phyloP scores from a whole-genome alignment of 345 rosid species.

The Cochlearia excelsa region DNA sequence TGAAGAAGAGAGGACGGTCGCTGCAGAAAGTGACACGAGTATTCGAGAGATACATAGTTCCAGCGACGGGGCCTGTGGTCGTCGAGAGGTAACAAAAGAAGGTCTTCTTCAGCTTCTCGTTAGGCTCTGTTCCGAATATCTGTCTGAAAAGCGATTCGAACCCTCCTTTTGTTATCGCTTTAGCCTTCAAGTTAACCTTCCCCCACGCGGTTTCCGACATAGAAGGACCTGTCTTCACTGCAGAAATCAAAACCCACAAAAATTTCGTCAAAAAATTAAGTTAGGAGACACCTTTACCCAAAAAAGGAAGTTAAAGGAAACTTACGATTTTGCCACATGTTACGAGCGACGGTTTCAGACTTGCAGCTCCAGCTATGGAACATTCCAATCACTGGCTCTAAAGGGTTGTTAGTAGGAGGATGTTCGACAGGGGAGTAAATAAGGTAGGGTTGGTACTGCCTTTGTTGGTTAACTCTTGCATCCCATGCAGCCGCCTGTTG shows the following conservation, averaged over 20 bases:
- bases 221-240: constrained; percentile 72
- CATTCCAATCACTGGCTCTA: constrained; percentile 65
- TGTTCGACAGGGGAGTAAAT: constrained; percentile 60
- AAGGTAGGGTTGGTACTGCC: constrained; percentile 62
- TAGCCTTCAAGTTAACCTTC: constrained; percentile 69
- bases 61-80: constrained; percentile 81
- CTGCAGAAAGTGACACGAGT: constrained; percentile 68
- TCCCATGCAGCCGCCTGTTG: constrained; percentile 78
- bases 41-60: constrained; percentile 72
- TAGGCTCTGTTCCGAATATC: constrained; percentile 54
- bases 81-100: constrained; percentile 88
- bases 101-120: constrained; percentile 66
- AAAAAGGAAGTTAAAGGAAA: background rate
- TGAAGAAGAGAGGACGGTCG: constrained; percentile 71
- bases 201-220: constrained; percentile 86
- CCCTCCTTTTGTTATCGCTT: constrained; percentile 76
- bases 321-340: constrained; percentile 83
- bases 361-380: constrained; percentile 74
- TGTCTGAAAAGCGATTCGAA: constrained; percentile 79
- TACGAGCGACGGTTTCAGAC: constrained; percentile 77
- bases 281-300: background rate
- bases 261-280: background rate
- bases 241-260: constrained; percentile 8
- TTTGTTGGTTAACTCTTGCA: constrained; percentile 53
- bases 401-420: constrained; percentile 47